Evolutionary conservation across 108 stramenopile species (phyloP).

Genomic region (Pseudonitzschia multistriata): DNA sequence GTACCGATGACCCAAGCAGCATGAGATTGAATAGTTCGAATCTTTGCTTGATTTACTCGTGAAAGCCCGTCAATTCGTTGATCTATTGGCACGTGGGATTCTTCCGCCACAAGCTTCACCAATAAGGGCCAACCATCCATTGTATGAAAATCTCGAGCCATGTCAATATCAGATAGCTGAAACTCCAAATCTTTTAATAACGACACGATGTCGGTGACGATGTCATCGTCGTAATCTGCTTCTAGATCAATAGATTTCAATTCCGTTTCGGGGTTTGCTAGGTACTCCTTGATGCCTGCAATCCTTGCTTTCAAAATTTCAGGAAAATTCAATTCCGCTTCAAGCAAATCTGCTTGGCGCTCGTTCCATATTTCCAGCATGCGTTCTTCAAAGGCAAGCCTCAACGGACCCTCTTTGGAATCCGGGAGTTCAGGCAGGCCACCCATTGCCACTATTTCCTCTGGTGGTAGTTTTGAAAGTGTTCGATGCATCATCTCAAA

Average conservation of each 20-base stretch:
- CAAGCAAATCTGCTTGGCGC: constrained; percentile 67
- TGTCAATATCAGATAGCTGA: constrained; percentile 89
- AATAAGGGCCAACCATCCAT: constrained; percentile 87
- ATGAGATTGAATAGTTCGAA: constrained; percentile 58
- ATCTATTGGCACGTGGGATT: constrained; percentile 42
- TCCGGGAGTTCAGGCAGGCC: constrained; percentile 56
- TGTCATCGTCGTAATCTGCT: constrained; percentile 36
- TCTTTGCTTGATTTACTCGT: constrained; percentile 17
- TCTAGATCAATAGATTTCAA: constrained; percentile 31
- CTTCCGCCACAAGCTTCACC: constrained; percentile 59
- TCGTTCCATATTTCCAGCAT: constrained; percentile 79
- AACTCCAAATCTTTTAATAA: constrained; percentile 84
- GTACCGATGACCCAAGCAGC: constrained; percentile 90
- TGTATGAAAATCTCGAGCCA: constrained; percentile 93
- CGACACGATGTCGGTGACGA: constrained; percentile 46
- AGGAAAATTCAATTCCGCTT: constrained; percentile 57
- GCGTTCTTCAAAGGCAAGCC: constrained; percentile 49
- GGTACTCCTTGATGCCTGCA: constrained; percentile 47
- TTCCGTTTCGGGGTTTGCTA: constrained; percentile 42
- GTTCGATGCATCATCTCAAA: constrained; percentile 86
- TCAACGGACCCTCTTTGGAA: constrained; percentile 27
- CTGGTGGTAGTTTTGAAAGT: constrained; percentile 62
- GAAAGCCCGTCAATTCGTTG: constrained; percentile 19
- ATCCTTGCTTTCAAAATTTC: constrained; percentile 64
- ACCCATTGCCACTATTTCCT: constrained; percentile 74